Evolutionary conservation across 2,329 filamentous ascomycete species (phyloP), one percentile per base, ranked within the genome.

Genomic region (Zymoseptoria pseudotritici): DNA sequence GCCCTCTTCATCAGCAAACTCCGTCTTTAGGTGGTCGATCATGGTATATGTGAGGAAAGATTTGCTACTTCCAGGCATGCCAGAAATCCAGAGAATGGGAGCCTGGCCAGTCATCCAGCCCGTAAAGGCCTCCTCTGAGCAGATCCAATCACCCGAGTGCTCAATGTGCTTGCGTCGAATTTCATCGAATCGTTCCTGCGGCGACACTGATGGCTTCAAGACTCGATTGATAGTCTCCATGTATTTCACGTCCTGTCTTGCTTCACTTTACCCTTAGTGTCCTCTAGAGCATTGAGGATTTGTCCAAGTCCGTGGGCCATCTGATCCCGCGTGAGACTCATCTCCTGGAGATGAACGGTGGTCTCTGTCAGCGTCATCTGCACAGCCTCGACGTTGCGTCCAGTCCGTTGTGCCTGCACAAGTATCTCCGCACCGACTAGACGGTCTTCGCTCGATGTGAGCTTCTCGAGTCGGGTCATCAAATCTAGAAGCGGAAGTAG

Each of bases 141-240:
- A 67, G 8, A 81, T 69, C 79, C 79, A 81, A 49, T 80, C 74
- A 22, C 79, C 79, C 0, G 79, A 81, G 0, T 73, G 74, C 1
- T 70, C 68, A 0, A 79, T 73, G 4, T 75, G 70, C 1, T 72
- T 72, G 58, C 75, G 76, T 21, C 72, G 74, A 52, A 80, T 78
- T 21, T 72, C 70, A 3, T 72, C 71, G 59, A 74, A 79, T 22
- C 71, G 74, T 58, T 81, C 79, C 19, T 77, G 72, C 0, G 78
- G 73, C 22, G 74, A 78, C 0, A 75, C 76, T 0, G 77, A 78
- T 0, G 79, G 79, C 21, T 70, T 69, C 0, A 80, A 58, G 0
- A 79, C 71, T 19, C 73, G 71, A 50, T 75, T 76, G 8, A 79
- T 65, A 19, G 70, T 73, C 42, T 78, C 75, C 42, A 73, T 67